Evolutionary conservation across 176 grass and related monocot genomes (phyloP), one percentile per base, ranked within the genome.

Genomic region (sorghum (Sorghum bicolor)): DNA sequence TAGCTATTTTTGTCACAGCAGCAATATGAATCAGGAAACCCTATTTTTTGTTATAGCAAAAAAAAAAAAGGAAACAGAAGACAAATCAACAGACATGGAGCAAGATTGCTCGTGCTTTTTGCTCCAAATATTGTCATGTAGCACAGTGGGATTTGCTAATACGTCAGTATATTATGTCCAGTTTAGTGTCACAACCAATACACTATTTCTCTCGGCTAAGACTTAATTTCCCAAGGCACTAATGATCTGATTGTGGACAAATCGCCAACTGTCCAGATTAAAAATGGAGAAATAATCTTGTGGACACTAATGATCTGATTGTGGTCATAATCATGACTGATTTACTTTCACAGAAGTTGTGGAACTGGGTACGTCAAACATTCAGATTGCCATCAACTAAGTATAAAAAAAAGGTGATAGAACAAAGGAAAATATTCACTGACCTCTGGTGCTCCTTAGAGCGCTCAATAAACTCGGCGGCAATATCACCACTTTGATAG

Each of bases 361-460:
- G 65, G 39, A 3, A 50, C 13, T 60, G 36, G 4, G 16, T 68
- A 5, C 15, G 3, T 19, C 20, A 19, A 65, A 66, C 78, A 84
- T 20, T 88, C 5, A 52, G 66, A 84, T 34, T 45, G 34, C 10
- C 14, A 53, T 16, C 10, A 44, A 44, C 28, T 15, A 76, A 32
- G 40, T 73, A 72, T 15, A 70, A 45, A 57, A 61, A 70, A 62
- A 74, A 85, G 64, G 10, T 8, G 24, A 47, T 73, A 77, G 17
- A 84, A 81, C 57, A 66, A 40, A 85, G 36, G 37, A 20, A 81
- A 78, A 63, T 68, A 65, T 70, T n/a, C 31, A 6, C 75, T 79
- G 85, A 94, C 96, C 80, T 96, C 79, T 97, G 87, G 79, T 94
- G 87, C 84, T 97, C 91, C 67, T 90, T 97, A 48, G 93, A 90